Evolutionary conservation across 169 alveolate species (phyloP).

Genomic region (Eimeria tenella): DNA sequence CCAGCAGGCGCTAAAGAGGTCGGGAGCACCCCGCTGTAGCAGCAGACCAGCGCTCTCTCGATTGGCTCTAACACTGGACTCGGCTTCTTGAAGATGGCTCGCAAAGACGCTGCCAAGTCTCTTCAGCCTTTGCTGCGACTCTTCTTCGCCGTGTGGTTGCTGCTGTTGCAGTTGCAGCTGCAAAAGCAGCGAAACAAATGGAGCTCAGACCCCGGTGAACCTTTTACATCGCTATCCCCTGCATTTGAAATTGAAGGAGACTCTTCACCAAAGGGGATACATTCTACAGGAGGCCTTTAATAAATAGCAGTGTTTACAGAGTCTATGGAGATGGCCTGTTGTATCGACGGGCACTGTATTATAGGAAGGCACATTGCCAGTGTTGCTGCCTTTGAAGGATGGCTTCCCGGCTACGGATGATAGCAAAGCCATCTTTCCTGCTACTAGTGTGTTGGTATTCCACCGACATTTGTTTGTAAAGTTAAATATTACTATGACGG

Average conservation of each 20-base stretch:
- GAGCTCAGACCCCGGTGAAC: not conserved
- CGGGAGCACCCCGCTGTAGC: conserved; percentile 59
- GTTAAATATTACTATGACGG: too few relatives aligned
- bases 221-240: too few relatives aligned
- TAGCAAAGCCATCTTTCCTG: too few relatives aligned
- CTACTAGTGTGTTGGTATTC: too few relatives aligned
- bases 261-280: too few relatives aligned
- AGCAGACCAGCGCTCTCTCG: conserved; percentile 24
- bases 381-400: not conserved
- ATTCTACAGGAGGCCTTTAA: too few relatives aligned
- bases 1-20: conserved; percentile 52
- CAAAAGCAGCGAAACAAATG: conserved; percentile 2
- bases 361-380: not conserved
- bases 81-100: conserved; percentile 31
- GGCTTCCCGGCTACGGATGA: too few relatives aligned
- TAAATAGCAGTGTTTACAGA: not conserved
- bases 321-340: not conserved
- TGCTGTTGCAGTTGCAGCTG: conserved; percentile 54
- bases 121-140: conserved; percentile 51
- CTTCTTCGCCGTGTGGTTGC: conserved; percentile 32
- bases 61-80: conserved; percentile 23
- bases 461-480: too few relatives aligned
- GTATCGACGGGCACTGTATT: not conserved
- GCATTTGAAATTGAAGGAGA: too few relatives aligned
- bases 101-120: conserved; percentile 65